Evolutionary conservation across 2,329 filamentous ascomycete species (phyloP), one percentile per base, ranked within the genome.

Genomic region (Penicillium paneum): DNA sequence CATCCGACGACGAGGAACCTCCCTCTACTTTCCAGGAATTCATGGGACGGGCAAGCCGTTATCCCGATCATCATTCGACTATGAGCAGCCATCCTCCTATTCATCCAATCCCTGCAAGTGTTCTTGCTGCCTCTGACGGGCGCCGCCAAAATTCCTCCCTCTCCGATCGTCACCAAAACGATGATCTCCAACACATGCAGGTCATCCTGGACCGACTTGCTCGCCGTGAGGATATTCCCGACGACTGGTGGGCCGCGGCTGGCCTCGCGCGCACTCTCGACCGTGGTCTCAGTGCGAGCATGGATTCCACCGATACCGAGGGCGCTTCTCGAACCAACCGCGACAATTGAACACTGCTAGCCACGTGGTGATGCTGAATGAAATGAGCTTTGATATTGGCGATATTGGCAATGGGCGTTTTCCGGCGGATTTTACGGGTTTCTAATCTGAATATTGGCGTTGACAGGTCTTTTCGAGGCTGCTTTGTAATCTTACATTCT

Each of bases 181-280:
- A 71, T 31, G 74, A 76, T 53, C 71, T 88, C 26, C 79, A 82
- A 21, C 83, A 86, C 42, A 87, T 92, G 81, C 86, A 89, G 62
- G 80, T 81, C 47, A 87, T 95, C 43, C 79, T 94, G 34, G 84
- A 87, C 62, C 81, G 84, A 40, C 79, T 95, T 51, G 84, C 86
- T 32, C 80, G 83, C 17, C 79, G 89, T 24, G 83, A 90, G 66
- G 88, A 92, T 63, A 87, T 94, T 50, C 88, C 89, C 0, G 89
- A 94, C 57, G 86, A 90, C 60, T 92, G 88, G 85, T 95, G 90
- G 90, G 83, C 83, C 55, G 81, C 83, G 64, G 86, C 81, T 55
- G 87, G 87, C 39, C 79, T 90, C 59, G 85, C 79, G 65, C 82
- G 85, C 59, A 86, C 79, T 13, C 64, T 74, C 36, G 64, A 65